Evolutionary conservation across 2,329 filamentous ascomycete genomes (phyloP).

Genomic region (Microdochium bolleyi): DNA sequence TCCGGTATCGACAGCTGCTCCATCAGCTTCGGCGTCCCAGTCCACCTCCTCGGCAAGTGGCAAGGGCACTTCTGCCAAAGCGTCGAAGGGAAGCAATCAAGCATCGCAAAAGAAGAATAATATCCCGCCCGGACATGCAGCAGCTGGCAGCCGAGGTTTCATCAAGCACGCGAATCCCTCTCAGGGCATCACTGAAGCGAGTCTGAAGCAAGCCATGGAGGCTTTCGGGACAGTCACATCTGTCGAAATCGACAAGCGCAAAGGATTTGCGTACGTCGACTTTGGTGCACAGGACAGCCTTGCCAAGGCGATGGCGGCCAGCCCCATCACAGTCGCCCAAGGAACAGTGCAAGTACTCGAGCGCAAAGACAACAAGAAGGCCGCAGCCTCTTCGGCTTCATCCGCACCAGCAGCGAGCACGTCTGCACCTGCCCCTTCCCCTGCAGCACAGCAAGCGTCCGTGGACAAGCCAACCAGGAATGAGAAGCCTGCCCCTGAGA

Average conservation of each 20-base stretch:
- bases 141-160: conserved; percentile 59
- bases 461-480: not conserved
- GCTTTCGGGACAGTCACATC: conserved; percentile 66
- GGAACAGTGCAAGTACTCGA: conserved; percentile 83
- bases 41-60: conserved; percentile 13
- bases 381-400: not conserved
- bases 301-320: conserved; percentile 71
- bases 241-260: conserved; percentile 90
- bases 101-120: conserved; percentile 22
- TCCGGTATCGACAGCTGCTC: conserved; percentile 14
- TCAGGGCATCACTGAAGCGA: conserved; percentile 79
- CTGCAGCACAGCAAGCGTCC: not conserved
- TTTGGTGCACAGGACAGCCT: conserved; percentile 69
- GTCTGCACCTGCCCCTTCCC: not conserved
- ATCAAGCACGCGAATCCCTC: conserved; percentile 80
- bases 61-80: conserved; percentile 9
- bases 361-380: conserved; percentile 52
- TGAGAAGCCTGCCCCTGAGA: not conserved
- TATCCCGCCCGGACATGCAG: conserved; percentile 17
- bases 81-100: conserved; percentile 10
- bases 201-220: conserved; percentile 68
- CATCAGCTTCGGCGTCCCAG: conserved; percentile 21
- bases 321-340: conserved; percentile 74
- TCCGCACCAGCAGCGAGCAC: conserved; percentile 2
- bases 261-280: conserved; percentile 89